phyloP scores from a whole-genome alignment of 805 yeast species.

The Clavispora phyllophila region DNA sequence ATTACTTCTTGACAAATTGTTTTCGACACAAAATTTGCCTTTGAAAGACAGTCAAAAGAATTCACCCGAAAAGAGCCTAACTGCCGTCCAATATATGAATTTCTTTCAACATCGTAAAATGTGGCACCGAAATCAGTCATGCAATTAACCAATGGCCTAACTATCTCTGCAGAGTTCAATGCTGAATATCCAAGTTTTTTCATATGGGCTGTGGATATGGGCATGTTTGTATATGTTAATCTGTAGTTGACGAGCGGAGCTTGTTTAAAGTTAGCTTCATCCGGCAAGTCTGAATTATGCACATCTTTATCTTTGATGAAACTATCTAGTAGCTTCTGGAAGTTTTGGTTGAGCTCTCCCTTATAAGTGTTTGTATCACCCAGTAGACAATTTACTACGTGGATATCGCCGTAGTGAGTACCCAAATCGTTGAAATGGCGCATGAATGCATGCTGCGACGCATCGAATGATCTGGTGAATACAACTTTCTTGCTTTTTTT shows the following conservation, averaged over 20 bases:
- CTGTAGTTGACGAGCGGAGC: conserved; percentile 5
- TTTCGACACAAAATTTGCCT: conserved; percentile 45
- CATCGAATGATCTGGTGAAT: conserved; percentile 49
- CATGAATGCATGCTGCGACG: conserved; percentile 47
- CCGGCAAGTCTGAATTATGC: neutral
- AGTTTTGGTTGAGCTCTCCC: conserved; percentile 40
- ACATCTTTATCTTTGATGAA: neutral
- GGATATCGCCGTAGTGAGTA: conserved; percentile 46
- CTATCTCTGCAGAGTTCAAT: conserved; percentile 29
- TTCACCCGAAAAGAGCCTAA: conserved; percentile 47
- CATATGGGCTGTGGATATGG: conserved; percentile 27
- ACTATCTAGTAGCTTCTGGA: conserved; percentile 12
- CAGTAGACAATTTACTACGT: conserved; percentile 47
- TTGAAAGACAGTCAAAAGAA: conserved; percentile 45
- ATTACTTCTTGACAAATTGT: conserved; percentile 46
- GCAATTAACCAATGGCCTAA: conserved; percentile 24
- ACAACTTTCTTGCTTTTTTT: conserved; percentile 36
- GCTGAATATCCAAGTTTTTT: conserved; percentile 32
- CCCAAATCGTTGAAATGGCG: conserved; percentile 45
- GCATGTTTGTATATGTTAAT: conserved; percentile 25
- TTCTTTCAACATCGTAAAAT: conserved; percentile 33
- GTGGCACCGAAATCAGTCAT: conserved; percentile 44
- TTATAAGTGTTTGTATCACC: conserved; percentile 36
- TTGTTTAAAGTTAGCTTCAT: neutral
- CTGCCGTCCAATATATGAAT: conserved; percentile 41